Conservation (phyloP, 169 alveolate genomes). For the Cryptosporidium bovis region DNA sequence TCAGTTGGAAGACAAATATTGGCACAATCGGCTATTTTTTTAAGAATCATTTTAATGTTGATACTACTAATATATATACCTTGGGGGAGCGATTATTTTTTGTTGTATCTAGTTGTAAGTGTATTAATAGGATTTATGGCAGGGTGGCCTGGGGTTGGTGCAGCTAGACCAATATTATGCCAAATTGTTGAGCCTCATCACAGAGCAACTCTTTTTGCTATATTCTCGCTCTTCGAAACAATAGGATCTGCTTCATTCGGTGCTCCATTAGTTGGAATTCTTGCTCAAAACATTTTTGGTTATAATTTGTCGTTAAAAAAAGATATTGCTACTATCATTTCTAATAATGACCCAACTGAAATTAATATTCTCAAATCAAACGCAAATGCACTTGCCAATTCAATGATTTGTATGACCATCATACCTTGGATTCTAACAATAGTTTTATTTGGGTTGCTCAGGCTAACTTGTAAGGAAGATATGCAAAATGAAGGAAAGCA, state of each 20-base stretch:
- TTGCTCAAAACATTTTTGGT: slow-evolving; percentile 60
- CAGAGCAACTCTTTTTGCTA: slow-evolving; percentile 78
- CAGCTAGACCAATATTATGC: slow-evolving; percentile 78
- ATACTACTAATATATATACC: slow-evolving; percentile 76
- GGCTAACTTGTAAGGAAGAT: slow-evolving; percentile 31
- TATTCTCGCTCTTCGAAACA: slow-evolving; percentile 78
- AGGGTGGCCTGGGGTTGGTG: slow-evolving; percentile 81
- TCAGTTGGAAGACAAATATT: slow-evolving; percentile 78
- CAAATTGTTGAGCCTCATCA: slow-evolving; percentile 79
- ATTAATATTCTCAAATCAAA: slow-evolving; percentile 3
- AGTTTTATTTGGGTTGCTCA: slow-evolving; percentile 42
- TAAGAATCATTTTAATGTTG: slow-evolving; percentile 77
- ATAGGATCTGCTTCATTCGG: slow-evolving; percentile 79
- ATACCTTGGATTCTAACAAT: slow-evolving; percentile 66
- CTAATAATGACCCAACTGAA: not conserved
- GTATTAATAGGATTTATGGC: slow-evolving; percentile 79
- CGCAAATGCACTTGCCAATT: slow-evolving; percentile 72
- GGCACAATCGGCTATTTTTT: slow-evolving; percentile 77
- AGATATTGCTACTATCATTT: slow-evolving; percentile 15
- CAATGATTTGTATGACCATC: slow-evolving; percentile 60
- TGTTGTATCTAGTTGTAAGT: slow-evolving; percentile 75
- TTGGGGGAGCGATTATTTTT: slow-evolving; percentile 76
- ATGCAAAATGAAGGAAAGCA: not conserved
- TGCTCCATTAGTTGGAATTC: slow-evolving; percentile 76
- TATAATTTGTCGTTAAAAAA: slow-evolving; percentile 47